Evolutionary conservation across 257 asterid genomes (phyloP).

Genomic region (Primulina huaijiensis): DNA sequence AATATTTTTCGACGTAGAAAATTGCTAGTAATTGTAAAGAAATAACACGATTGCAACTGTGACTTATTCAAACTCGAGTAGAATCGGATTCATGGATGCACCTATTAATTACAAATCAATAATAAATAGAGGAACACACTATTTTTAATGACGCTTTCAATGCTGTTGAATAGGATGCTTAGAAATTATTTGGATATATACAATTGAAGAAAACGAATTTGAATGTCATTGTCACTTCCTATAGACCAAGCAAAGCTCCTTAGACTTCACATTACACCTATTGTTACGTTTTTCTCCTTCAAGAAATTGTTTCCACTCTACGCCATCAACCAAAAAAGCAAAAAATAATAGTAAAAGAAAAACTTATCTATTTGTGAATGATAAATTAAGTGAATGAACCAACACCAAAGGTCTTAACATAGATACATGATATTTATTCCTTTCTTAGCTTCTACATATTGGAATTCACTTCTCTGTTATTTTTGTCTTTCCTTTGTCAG

Average conservation of each 20-base stretch:
- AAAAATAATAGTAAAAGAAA: not conserved
- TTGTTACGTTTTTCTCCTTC: constrained; percentile 7
- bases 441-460: not conserved
- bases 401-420: constrained; percentile 1
- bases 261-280: not conserved
- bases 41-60: too few species aligned
- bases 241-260: not conserved
- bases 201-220: not conserved
- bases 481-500: not conserved
- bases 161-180: not conserved
- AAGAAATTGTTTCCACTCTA: constrained; percentile 23
- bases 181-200: not conserved
- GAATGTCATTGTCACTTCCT: not conserved
- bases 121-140: too few species aligned
- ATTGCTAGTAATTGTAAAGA: too few species aligned
- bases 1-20: too few species aligned
- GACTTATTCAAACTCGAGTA: too few species aligned
- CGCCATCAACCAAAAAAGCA: constrained; percentile 16
- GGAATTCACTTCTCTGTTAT: not conserved
- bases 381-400: constrained; percentile 18
- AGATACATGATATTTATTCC: not conserved
- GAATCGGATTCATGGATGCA: too few species aligned
- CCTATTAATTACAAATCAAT: too few species aligned
- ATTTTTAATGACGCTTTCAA: too few species aligned
- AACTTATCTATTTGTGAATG: constrained; percentile 2